Evolutionary conservation across 2,329 filamentous ascomycete species (phyloP).

Genomic region (Orbilia oligospora): DNA sequence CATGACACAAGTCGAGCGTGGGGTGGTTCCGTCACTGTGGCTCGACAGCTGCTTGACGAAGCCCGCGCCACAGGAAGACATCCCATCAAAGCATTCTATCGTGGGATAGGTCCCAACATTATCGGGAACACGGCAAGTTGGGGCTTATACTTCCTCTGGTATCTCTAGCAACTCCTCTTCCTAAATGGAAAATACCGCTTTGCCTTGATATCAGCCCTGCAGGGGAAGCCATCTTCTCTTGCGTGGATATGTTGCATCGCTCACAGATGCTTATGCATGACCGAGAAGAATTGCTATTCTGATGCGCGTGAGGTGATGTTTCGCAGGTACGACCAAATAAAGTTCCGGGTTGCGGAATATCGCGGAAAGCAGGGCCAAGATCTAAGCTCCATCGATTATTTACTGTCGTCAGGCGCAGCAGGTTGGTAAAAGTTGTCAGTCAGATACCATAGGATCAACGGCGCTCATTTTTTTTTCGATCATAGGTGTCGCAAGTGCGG

Average conservation of each 20-base stretch:
- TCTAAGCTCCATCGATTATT: conserved; percentile 63
- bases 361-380: conserved; percentile 55
- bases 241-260: conserved; percentile 70
- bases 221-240: conserved; percentile 44
- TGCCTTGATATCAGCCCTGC: conserved; percentile 71
- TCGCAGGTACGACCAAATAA: conserved; percentile 68
- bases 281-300: conserved; percentile 63
- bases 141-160: conserved; percentile 91
- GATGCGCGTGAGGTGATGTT: conserved; percentile 34
- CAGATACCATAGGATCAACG: conserved; percentile 3
- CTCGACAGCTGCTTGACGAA: conserved; percentile 43
- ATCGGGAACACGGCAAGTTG: conserved; percentile 91
- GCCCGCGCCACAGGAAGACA: conserved; percentile 53
- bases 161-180: conserved; percentile 64
- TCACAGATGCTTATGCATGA: conserved; percentile 67
- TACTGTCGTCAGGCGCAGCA: conserved; percentile 64
- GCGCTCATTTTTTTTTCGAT: conserved; percentile 78
- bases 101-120: conserved; percentile 90
- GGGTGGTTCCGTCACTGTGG: conserved; percentile 54
- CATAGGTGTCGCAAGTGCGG: conserved; percentile 72
- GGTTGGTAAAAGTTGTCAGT: conserved; percentile 45
- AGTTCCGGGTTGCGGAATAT: conserved; percentile 58
- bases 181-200: conserved; percentile 21
- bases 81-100: conserved; percentile 76
- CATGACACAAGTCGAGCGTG: conserved; percentile 47